Conservation (phyloP, 176 grass and related monocot genomes). For the Echinochloa phyllopogon region DNA sequence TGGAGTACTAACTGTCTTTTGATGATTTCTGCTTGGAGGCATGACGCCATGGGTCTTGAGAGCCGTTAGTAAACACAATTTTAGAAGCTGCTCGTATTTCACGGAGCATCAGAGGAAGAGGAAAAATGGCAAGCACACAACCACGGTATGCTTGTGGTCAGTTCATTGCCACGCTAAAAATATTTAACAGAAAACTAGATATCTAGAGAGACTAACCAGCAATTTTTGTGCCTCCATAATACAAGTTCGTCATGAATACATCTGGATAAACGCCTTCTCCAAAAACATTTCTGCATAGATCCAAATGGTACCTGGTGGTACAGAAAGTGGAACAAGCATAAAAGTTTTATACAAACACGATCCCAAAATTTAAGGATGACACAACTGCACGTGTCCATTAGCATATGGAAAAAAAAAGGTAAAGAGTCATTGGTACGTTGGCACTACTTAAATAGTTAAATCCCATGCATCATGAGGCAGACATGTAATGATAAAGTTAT, state of each 20-base stretch:
- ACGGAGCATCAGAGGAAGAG: background rate
- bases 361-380: background rate
- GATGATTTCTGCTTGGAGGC: slow-evolving; percentile 95
- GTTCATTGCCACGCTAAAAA: background rate
- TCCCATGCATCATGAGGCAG: background rate
- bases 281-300: slow-evolving; percentile 90
- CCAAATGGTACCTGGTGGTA: slow-evolving; percentile 80
- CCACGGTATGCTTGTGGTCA: background rate
- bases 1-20: slow-evolving; percentile 56
- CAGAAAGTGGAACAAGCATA: slow-evolving; percentile 31
- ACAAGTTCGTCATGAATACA: slow-evolving; percentile 92
- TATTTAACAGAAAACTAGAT: background rate
- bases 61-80: slow-evolving; percentile 93
- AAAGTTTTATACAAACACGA: background rate
- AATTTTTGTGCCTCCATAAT: slow-evolving; percentile 87
- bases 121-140: slow-evolving; percentile 11
- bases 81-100: slow-evolving; percentile 64
- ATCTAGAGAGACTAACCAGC: slow-evolving; percentile 51
- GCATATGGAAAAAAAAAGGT: background rate
- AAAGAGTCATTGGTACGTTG: background rate
- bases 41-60: slow-evolving; percentile 95
- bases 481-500: background rate
- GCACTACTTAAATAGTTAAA: background rate
- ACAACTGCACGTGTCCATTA: background rate
- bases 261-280: slow-evolving; percentile 90